phyloP scores from a whole-genome alignment of 345 rosid genomes.

The Moricandia arvensis region DNA sequence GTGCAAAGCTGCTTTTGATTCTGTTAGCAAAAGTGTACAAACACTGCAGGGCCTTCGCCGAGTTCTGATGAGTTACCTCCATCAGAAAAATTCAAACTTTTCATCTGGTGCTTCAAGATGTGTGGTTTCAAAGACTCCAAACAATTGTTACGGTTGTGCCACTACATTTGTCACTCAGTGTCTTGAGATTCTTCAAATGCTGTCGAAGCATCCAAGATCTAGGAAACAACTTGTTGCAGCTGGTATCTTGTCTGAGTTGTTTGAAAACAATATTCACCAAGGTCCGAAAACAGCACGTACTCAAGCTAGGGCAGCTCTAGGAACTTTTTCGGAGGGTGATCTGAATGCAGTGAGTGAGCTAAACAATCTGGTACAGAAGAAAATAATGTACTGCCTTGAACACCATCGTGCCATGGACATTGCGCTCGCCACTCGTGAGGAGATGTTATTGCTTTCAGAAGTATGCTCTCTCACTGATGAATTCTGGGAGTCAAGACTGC shows the following conservation, averaged over 20 bases:
- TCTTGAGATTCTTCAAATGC: slow-evolving; percentile 81
- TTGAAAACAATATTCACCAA: slow-evolving; percentile 96
- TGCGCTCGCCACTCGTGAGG: slow-evolving; percentile 90
- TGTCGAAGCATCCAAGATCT: slow-evolving; percentile 72
- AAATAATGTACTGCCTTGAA: slow-evolving; percentile 96
- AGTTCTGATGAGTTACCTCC: slow-evolving; percentile 93
- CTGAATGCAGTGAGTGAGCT: slow-evolving; percentile 75
- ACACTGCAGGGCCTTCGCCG: slow-evolving; percentile 97
- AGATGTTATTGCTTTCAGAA: slow-evolving; percentile 89
- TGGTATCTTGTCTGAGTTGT: slow-evolving; percentile 84
- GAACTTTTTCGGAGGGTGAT: slow-evolving; percentile 95
- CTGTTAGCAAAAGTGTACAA: slow-evolving; percentile 99
- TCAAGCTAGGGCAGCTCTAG: slow-evolving; percentile 92
- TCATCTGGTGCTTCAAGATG: slow-evolving; percentile 62
- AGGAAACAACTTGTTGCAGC: slow-evolving; percentile 91
- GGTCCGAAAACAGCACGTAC: slow-evolving; percentile 89
- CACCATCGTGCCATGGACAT: slow-evolving; percentile 99
- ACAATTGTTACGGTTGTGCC: slow-evolving; percentile 97
- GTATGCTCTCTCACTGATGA: slow-evolving; percentile 96
- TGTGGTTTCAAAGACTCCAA: slow-evolving; percentile 83
- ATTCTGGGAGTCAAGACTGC: slow-evolving; percentile 95
- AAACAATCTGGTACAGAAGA: slow-evolving; percentile 86
- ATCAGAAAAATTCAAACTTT: slow-evolving; percentile 77
- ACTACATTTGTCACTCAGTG: slow-evolving; percentile 91
- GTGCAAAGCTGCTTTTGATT: slow-evolving; percentile 99